phyloP scores from a whole-genome alignment of 2,329 filamentous ascomycete genomes.

The Aspergillus hortae region DNA sequence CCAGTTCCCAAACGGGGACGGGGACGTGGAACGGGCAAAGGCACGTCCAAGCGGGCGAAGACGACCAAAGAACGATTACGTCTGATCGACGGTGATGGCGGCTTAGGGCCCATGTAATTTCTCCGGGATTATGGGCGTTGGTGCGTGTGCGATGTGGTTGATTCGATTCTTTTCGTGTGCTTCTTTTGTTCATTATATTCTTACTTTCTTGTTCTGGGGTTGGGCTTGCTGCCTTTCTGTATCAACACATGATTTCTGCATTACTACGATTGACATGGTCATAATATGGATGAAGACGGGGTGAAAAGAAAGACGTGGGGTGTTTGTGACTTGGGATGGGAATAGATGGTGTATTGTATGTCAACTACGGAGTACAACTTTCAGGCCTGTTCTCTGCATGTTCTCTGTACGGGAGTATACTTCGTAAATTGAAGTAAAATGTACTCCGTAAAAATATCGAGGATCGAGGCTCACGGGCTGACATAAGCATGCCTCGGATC shows the following conservation, averaged over 20 bases:
- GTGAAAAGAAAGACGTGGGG: neutral
- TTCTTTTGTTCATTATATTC: conserved; percentile 1
- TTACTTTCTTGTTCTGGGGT: neutral
- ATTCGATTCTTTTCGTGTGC: conserved; percentile 2
- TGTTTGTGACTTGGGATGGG: neutral
- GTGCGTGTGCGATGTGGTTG: neutral
- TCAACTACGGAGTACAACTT: no score
- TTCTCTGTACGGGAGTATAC: no score
- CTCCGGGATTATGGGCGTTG: neutral
- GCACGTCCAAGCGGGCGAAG: conserved; percentile 59
- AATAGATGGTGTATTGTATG: no score
- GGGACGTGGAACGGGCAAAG: conserved; percentile 53
- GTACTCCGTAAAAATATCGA: no score
- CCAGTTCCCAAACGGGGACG: conserved; percentile 55
- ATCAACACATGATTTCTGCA: neutral
- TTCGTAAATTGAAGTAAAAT: no score
- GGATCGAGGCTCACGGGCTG: neutral
- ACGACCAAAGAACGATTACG: conserved; percentile 52
- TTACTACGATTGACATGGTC: neutral
- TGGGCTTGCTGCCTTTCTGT: neutral
- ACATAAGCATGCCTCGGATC: neutral
- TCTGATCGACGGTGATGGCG: conserved; percentile 43
- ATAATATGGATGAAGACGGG: neutral
- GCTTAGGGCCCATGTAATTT: conserved; percentile 22
- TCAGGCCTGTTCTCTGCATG: no score